Conservation (phyloP, 2,329 filamentous ascomycete species). For the Alternaria sp. region DNA sequence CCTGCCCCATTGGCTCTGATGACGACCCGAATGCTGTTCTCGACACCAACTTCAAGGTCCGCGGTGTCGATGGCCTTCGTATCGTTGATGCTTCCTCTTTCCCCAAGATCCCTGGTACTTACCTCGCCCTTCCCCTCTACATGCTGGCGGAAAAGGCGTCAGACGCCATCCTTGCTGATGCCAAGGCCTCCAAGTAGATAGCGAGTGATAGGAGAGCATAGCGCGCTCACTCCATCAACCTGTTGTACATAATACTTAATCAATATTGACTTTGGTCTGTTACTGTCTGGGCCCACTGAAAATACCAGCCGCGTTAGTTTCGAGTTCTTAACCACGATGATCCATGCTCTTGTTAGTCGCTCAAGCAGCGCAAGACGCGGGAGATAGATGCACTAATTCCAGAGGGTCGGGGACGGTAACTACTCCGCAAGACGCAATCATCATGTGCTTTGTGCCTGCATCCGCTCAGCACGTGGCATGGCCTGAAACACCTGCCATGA, state of each 20-base stretch:
- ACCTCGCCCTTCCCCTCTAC: conserved; percentile 62
- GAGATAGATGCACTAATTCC: not conserved
- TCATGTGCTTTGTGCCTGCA: not conserved
- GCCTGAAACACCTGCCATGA: not conserved
- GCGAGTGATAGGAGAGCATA: not conserved
- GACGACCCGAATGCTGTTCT: conserved; percentile 62
- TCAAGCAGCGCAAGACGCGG: not conserved
- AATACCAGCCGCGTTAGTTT: not conserved
- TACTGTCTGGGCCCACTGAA: not conserved
- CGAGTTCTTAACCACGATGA: not conserved
- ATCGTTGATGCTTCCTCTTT: conserved; percentile 54
- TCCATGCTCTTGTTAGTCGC: not conserved
- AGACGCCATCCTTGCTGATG: conserved; percentile 60
- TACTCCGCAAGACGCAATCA: not conserved
- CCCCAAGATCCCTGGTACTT: conserved; percentile 59
- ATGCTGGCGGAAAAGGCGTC: conserved; percentile 70
- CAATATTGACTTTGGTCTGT: not conserved
- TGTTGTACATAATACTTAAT: not conserved
- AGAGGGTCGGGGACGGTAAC: not conserved
- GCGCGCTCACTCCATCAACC: not conserved
- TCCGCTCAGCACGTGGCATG: not conserved
- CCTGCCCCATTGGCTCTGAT: conserved; percentile 64
- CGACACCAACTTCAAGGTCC: conserved; percentile 62
- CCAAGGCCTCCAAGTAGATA: conserved; percentile 6
- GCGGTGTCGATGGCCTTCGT: conserved; percentile 62